phyloP scores from a whole-genome alignment of 2,329 filamentous ascomycete species.

The Arthroderma uncinatum region DNA sequence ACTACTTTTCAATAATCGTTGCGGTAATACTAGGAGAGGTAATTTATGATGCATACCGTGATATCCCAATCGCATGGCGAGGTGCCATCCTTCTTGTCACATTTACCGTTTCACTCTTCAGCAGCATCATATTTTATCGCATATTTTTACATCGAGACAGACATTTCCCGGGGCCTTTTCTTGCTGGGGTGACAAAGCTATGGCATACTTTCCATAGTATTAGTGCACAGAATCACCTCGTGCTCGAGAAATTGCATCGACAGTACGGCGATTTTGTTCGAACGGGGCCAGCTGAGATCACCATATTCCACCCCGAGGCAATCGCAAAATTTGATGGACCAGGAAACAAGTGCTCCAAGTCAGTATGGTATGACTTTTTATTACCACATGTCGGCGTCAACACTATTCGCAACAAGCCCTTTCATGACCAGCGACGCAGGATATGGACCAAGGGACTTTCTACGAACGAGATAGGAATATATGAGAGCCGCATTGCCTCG shows the following conservation, averaged over 20 bases:
- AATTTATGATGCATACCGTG: neutral
- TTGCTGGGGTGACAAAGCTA: neutral
- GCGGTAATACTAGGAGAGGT: neutral
- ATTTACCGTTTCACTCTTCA: neutral
- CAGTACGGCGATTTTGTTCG: conserved; percentile 7
- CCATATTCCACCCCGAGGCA: neutral
- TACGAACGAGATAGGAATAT: neutral
- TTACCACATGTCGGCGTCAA: conserved; percentile 30
- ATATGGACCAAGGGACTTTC: conserved; percentile 28
- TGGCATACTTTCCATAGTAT: neutral
- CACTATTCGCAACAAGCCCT: conserved; percentile 25
- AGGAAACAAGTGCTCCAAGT: conserved; percentile 28
- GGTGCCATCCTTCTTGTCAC: neutral
- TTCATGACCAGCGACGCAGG: conserved; percentile 31
- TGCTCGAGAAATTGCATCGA: conserved; percentile 1
- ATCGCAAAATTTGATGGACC: neutral
- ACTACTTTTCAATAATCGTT: neutral
- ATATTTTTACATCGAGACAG: conserved; percentile 6
- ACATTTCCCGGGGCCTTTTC: neutral
- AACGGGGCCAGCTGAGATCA: neutral
- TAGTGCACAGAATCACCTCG: neutral
- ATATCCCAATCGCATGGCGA: neutral
- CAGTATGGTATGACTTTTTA: conserved; percentile 31
- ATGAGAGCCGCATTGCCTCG: conserved; percentile 27
- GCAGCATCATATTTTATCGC: conserved; percentile 1